These are phyloP conservation scores for Croton laevigatus DNA, from an alignment of 441 rosid species.

Conservation along the genomic window DNA sequence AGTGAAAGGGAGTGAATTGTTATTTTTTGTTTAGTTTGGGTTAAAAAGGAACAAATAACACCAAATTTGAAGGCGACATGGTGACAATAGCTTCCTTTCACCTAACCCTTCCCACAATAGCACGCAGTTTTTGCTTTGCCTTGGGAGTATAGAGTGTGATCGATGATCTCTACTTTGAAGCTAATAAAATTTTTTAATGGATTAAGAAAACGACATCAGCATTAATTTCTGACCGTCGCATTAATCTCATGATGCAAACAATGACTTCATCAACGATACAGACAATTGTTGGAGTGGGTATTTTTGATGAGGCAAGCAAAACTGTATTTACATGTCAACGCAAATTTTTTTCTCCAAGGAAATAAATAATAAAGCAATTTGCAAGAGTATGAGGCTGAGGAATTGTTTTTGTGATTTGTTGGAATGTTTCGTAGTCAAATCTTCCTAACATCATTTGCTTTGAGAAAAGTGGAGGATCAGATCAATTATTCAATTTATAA, in stretches of 20 bases:
- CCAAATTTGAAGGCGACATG: constrained; percentile 13
- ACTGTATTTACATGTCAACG: not conserved
- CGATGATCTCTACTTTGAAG: constrained; percentile 41
- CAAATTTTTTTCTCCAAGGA: not conserved
- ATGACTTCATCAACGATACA: constrained; percentile 38
- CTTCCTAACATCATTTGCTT: too few species aligned
- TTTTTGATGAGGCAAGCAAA: constrained; percentile 25
- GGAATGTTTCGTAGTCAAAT: not conserved
- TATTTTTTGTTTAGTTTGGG: not conserved
- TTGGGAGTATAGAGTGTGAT: constrained; percentile 13
- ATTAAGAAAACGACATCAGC: constrained; percentile 37
- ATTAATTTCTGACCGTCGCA: constrained; percentile 23
- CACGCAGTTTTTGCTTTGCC: constrained; percentile 28
- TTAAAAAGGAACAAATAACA: constrained; percentile 29
- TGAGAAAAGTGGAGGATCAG: too few species aligned
- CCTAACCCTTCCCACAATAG: constrained; percentile 32
- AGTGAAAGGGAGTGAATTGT: too few species aligned
- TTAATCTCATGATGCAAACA: constrained; percentile 31
- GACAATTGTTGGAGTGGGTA: constrained; percentile 33
- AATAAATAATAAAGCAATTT: not conserved
- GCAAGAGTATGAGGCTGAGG: not conserved
- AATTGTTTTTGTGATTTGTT: too few species aligned
- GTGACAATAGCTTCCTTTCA: constrained; percentile 24
- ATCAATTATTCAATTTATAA: too few species aligned
- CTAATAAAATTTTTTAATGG: constrained; percentile 32